Evolutionary conservation across 2,329 filamentous ascomycete species (phyloP), one percentile per base, ranked within the genome.

Genomic region (Fusarium transvaalense): DNA sequence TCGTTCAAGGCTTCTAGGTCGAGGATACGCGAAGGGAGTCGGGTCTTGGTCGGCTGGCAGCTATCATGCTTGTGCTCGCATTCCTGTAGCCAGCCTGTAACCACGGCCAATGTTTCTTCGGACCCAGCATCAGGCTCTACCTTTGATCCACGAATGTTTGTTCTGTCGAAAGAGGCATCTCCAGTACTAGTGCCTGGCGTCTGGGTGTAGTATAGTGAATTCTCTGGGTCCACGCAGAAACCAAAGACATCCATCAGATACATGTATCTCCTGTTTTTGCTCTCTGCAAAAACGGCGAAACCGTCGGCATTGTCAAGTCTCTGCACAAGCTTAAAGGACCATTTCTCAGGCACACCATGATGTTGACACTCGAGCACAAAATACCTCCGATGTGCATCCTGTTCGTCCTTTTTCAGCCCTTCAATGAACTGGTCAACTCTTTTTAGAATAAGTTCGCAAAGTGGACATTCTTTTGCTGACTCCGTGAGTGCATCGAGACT

Each of bases 301-400:
- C 62, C 65, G 10, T 66, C 58, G 2, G 32, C 58, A 1, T 21
- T 47, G 14, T 66, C 62, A 13, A 41, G 32, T 3, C 65, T 52
- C 34, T 48, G 42, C 1, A 56, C 27, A 4, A 68, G 21, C 12
- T 31, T 59, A 4, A 68, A 60, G 1, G 2, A 29, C 50, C 41
- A 68, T 7, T 34, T 25, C 3, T 35, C 35, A 2, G 62, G 54
- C 2, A 56, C 10, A 1, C 54, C 54, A 25, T 56, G 62, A 4
- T 55, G 35, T 8, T 48, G 39, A 3, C 27, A 14, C 0, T 66
- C 57, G 31, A 66, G 4, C 5, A 42, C 21, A 3, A 34, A 41
- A 19, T 60, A 60, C 3, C 6, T 34, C 1, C 3, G 0, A 6
- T 29, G 7, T 10, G 38, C 1, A 10, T 58, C 38, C 3, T 45